Conservation (phyloP, 306 rosid genomes). For the Lupinus albus region DNA sequence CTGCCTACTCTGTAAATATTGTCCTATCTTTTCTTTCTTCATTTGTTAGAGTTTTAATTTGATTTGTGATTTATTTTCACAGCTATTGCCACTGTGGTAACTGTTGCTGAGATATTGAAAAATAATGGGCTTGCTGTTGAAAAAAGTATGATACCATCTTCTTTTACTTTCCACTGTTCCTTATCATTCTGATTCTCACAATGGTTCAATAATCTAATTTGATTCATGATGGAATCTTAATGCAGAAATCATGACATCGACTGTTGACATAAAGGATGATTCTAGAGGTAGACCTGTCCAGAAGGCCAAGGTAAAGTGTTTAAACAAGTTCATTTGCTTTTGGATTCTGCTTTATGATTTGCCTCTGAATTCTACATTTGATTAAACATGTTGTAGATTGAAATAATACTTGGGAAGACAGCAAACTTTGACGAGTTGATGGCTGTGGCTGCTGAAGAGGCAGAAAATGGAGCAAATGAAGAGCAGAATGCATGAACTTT, state of each 20-base stretch:
- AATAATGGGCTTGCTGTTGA: slow-evolving; percentile 76
- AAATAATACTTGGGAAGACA: slow-evolving; percentile 73
- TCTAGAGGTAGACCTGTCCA: slow-evolving; percentile 75
- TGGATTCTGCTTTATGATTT: slow-evolving; percentile 18
- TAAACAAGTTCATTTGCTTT: background rate
- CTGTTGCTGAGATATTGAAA: slow-evolving; percentile 82
- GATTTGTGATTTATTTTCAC: slow-evolving; percentile 31
- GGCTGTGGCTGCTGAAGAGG: slow-evolving; percentile 71
- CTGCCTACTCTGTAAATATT: background rate
- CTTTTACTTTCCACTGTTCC: no score
- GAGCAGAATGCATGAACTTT: slow-evolving; percentile 51
- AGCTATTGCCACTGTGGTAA: slow-evolving; percentile 85
- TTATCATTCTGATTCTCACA: background rate
- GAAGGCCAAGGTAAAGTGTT: slow-evolving; percentile 73
- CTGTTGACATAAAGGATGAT: slow-evolving; percentile 81
- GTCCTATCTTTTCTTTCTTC: background rate
- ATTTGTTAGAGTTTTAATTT: background rate
- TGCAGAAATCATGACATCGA: slow-evolving; percentile 68
- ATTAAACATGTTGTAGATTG: slow-evolving; percentile 55
- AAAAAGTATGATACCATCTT: slow-evolving; percentile 56
- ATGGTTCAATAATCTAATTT: slow-evolving; percentile 1
- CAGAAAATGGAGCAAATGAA: slow-evolving; percentile 57
- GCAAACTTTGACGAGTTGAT: slow-evolving; percentile 74
- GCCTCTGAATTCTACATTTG: slow-evolving; percentile 26
- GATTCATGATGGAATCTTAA: slow-evolving; percentile 22